phyloP scores from a whole-genome alignment of 495 filamentous ascomycete species.

The Penicillium subrubescens region DNA sequence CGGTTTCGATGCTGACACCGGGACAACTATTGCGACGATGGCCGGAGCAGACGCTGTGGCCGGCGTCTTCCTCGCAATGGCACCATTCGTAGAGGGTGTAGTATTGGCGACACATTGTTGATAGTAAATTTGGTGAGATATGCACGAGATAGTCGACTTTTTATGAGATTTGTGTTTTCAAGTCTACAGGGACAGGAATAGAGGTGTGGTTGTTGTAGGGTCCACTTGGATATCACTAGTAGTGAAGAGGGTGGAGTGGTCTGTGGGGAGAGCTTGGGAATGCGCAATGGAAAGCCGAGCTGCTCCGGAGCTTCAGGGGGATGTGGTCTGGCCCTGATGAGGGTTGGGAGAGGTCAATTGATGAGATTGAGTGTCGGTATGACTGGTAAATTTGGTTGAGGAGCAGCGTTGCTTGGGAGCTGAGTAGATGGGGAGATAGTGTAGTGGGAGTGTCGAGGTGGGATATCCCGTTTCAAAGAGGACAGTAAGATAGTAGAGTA shows the following conservation, averaged over 20 bases:
- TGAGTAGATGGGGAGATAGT: neutral
- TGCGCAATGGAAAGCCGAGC: neutral
- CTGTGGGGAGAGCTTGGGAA: neutral
- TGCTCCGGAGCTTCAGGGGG: neutral
- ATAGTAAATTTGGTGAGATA: neutral
- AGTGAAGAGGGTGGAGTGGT: neutral
- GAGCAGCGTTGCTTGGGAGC: neutral
- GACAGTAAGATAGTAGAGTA: neutral
- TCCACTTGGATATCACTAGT: constrained; percentile 3
- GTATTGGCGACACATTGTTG: constrained; percentile 47
- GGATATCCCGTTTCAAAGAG: neutral
- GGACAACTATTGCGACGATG: constrained; percentile 37
- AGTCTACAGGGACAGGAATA: neutral
- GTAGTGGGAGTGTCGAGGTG: constrained; percentile 7
- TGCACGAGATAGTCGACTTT: neutral
- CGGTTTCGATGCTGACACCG: constrained; percentile 41
- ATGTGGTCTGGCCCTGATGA: neutral
- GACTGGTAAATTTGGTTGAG: neutral
- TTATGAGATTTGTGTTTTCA: neutral
- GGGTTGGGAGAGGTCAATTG: neutral
- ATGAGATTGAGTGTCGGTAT: neutral
- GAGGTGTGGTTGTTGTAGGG: neutral
- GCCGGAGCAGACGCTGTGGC: constrained; percentile 33
- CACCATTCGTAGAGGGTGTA: constrained; percentile 49
- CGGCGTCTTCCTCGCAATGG: constrained; percentile 46